Evolutionary conservation across 345 rosid genomes (phyloP).

Genomic region (Citrus maxima): DNA sequence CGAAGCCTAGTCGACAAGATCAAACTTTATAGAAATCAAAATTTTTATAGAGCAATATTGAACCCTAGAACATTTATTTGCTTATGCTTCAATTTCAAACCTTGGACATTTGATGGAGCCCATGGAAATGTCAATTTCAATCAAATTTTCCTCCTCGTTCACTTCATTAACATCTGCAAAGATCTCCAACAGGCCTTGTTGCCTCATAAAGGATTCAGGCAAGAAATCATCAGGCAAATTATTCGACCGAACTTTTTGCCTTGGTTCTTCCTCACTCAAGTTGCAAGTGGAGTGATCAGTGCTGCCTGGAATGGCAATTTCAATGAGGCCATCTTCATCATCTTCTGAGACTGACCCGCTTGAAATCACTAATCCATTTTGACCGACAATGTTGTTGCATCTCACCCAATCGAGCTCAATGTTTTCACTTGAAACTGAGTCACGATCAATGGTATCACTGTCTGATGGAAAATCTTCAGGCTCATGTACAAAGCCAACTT

Average conservation of each 20-base stretch:
- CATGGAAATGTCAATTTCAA: constrained; percentile 76
- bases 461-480: constrained; percentile 30
- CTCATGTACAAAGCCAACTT: constrained; percentile 13
- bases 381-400: constrained; percentile 7
- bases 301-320: constrained; percentile 45
- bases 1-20: constrained; percentile 3
- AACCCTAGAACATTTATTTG: not conserved
- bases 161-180: constrained; percentile 45
- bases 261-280: constrained; percentile 21
- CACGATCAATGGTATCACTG: constrained; percentile 29
- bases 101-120: constrained; percentile 60
- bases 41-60: not conserved
- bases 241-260: constrained; percentile 17
- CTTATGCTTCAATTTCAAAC: constrained; percentile 28
- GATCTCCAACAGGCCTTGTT: constrained; percentile 39
- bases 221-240: constrained; percentile 18
- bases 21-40: not conserved
- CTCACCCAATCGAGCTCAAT: constrained; percentile 30
- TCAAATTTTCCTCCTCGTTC: constrained; percentile 66
- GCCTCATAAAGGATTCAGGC: constrained; percentile 30
- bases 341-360: constrained; percentile 23
- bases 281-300: constrained; percentile 15
- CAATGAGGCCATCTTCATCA: constrained; percentile 61
- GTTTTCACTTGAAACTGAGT: constrained; percentile 18
- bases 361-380: constrained; percentile 14